phyloP scores from a whole-genome alignment of 495 filamentous ascomycete species.

The Lophium mytilinum region DNA sequence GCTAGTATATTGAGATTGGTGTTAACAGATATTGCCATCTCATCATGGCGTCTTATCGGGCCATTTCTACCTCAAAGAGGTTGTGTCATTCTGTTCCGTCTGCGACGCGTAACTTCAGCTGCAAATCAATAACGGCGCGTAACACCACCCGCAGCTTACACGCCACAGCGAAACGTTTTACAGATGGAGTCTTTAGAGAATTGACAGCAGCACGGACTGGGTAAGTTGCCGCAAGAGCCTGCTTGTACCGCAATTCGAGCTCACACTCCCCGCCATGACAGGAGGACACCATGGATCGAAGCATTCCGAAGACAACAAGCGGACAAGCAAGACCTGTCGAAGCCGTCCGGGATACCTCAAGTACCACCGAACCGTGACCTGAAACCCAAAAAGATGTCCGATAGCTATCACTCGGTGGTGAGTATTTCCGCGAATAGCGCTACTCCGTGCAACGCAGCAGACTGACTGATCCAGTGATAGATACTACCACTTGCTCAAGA shows the following conservation, averaged over 20 bases:
- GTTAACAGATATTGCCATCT: no score
- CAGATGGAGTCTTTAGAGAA: slow-evolving; percentile 47
- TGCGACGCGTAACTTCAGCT: background rate
- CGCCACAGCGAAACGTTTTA: slow-evolving; percentile 16
- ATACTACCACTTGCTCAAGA: slow-evolving; percentile 58
- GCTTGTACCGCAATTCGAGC: no score
- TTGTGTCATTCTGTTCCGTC: background rate
- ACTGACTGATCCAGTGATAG: slow-evolving; percentile 35
- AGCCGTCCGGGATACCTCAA: slow-evolving; percentile 23
- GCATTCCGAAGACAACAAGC: slow-evolving; percentile 48
- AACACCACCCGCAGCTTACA: slow-evolving; percentile 16
- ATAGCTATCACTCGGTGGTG: slow-evolving; percentile 57
- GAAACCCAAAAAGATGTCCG: slow-evolving; percentile 55
- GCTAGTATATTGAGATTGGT: no score
- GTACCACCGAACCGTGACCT: slow-evolving; percentile 41
- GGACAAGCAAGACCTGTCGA: slow-evolving; percentile 29
- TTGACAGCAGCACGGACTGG: slow-evolving; percentile 41
- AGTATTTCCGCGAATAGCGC: no score
- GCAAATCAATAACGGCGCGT: background rate
- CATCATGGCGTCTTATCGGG: no score
- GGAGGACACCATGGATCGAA: slow-evolving; percentile 61
- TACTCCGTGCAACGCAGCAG: no score
- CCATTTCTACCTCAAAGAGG: background rate
- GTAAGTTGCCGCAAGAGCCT: no score
- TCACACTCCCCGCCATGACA: no score